phyloP scores from a whole-genome alignment of 768 basidiomycete species.

The Coprinopsis marcescibilis region DNA sequence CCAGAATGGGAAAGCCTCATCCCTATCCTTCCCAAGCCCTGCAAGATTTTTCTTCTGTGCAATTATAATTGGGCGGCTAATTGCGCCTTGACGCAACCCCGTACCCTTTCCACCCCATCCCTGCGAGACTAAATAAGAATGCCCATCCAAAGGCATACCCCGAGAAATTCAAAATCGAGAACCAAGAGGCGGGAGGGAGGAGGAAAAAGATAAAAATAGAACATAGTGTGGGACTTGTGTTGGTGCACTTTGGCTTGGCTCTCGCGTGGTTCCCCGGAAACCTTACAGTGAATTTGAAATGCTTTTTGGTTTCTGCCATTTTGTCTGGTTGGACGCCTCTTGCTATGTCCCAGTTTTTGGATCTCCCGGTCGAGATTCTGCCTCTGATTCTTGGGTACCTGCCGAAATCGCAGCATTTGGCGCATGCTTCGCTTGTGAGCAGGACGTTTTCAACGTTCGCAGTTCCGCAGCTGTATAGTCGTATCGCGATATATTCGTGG shows the following conservation, averaged over 20 bases:
- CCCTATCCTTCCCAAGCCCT: constrained; percentile 88
- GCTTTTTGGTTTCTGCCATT: neutral
- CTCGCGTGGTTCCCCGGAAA: neutral
- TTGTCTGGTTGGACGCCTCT: neutral
- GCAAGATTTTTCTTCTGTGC: constrained; percentile 81
- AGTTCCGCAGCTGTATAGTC: constrained; percentile 47
- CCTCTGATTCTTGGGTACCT: constrained; percentile 49
- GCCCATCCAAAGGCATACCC: constrained; percentile 63
- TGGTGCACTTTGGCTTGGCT: too few relatives aligned
- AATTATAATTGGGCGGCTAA: constrained; percentile 69
- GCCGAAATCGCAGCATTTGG: constrained; percentile 46
- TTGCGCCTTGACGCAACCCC: constrained; percentile 79
- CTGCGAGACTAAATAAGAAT: constrained; percentile 68
- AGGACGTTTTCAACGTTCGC: constrained; percentile 49
- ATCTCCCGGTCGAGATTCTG: constrained; percentile 64
- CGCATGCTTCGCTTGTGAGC: constrained; percentile 50
- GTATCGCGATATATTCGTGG: constrained; percentile 64
- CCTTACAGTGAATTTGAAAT: neutral
- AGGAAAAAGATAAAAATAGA: constrained; percentile 2
- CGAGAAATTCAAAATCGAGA: neutral
- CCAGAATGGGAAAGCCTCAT: constrained; percentile 97
- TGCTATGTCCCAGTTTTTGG: constrained; percentile 28
- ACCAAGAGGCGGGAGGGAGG: neutral
- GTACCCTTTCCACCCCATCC: constrained; percentile 88
- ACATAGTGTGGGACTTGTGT: neutral